Conservation (phyloP, 768 basidiomycete species). For the Royoungia palumana region DNA sequence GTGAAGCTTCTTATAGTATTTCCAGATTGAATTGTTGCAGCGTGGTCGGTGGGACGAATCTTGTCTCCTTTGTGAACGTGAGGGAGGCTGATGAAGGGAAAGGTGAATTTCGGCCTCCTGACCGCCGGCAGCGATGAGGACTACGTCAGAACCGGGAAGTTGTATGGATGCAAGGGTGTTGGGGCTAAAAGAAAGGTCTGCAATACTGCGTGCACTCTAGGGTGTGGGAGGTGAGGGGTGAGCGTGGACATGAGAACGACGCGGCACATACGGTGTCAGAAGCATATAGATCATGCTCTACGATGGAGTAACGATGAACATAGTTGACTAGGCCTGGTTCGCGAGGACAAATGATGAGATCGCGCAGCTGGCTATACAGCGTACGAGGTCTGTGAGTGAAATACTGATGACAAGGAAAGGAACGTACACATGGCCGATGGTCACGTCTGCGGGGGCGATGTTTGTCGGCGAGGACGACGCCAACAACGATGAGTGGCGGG, state of each 20-base stretch:
- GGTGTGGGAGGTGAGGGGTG: conserved; percentile 16
- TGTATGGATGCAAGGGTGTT: conserved; percentile 61
- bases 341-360: conserved; percentile 72
- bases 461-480: conserved; percentile 41
- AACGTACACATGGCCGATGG: conserved; percentile 63
- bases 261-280: conserved; percentile 43
- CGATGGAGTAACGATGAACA: conserved; percentile 47
- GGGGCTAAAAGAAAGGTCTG: conserved; percentile 54
- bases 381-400: conserved; percentile 9
- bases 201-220: conserved; percentile 47
- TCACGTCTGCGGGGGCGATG: conserved; percentile 42
- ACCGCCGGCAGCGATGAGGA: conserved; percentile 73
- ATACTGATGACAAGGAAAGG: not conserved
- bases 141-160: conserved; percentile 48
- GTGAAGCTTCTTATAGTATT: conserved; percentile 47
- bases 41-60: conserved; percentile 10
- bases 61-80: conserved; percentile 20
- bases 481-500: conserved; percentile 44
- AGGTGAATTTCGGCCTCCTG: conserved; percentile 71
- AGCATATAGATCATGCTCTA: conserved; percentile 56
- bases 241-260: conserved; percentile 11
- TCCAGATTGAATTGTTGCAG: conserved; percentile 41
- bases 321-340: conserved; percentile 65
- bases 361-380: conserved; percentile 62
- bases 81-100: conserved; percentile 41